Evolutionary conservation across 257 asterid species (phyloP).

Genomic region (Nicotiana tabacum): DNA sequence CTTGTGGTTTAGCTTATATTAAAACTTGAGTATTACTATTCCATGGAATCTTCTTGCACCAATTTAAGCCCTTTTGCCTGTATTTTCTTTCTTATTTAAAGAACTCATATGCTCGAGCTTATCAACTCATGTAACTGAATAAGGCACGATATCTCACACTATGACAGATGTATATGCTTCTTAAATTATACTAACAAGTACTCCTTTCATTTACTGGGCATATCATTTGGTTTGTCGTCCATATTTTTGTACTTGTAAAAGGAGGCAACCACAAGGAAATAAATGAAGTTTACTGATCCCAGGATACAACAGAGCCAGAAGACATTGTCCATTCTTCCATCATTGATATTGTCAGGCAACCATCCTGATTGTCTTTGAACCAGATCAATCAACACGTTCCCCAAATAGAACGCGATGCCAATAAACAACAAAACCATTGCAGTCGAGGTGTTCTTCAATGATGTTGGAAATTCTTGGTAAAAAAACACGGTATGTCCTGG

Average conservation of each 20-base stretch:
- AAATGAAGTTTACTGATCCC: slow-evolving; percentile 42
- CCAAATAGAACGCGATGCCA: slow-evolving; percentile 25
- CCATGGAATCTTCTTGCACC: too few relatives aligned
- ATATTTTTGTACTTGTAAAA: slow-evolving; percentile 22
- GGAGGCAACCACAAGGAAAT: slow-evolving; percentile 41
- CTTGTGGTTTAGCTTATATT: too few relatives aligned
- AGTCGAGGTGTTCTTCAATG: slow-evolving; percentile 27
- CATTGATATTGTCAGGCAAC: slow-evolving; percentile 62
- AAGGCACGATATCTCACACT: background rate
- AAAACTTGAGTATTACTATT: too few relatives aligned
- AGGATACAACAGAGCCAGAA: slow-evolving; percentile 52
- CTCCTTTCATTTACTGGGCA: background rate
- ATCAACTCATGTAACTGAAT: too few relatives aligned
- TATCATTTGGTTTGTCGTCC: slow-evolving; percentile 1
- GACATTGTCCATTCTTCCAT: slow-evolving; percentile 69
- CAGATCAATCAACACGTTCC: slow-evolving; percentile 26
- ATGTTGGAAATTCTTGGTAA: slow-evolving; percentile 32
- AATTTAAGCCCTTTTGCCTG: too few relatives aligned
- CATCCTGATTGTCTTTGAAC: slow-evolving; percentile 35
- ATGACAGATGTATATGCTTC: background rate
- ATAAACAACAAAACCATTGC: slow-evolving; percentile 26
- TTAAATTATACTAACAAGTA: background rate
- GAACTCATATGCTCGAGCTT: background rate
- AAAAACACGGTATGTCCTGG: slow-evolving; percentile 28
- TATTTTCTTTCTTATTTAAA: background rate